Conservation (phyloP, 345 rosid genomes). For the Euphorbia peplus region DNA sequence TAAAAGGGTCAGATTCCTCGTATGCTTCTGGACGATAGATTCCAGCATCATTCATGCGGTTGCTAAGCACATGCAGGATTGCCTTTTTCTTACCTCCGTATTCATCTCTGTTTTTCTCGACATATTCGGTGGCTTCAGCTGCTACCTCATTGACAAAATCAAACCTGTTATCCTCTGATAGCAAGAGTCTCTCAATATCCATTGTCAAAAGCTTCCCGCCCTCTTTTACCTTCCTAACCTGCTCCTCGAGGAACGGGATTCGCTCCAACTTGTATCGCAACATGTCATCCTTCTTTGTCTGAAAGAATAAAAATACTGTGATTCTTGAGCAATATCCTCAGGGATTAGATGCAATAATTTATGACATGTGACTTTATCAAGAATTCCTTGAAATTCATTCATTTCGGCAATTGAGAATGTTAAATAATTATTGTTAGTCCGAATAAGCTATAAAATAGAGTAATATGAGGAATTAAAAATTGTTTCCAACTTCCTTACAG, state of each 20-base stretch:
- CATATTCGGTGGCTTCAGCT: constrained; percentile 77
- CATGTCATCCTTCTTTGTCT: constrained; percentile 80
- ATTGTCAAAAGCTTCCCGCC: constrained; percentile 55
- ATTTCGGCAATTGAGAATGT: background rate
- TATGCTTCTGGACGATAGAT: constrained; percentile 72
- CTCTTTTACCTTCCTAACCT: constrained; percentile 65
- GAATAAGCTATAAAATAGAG: background rate
- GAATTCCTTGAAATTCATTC: background rate
- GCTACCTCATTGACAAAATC: constrained; percentile 78
- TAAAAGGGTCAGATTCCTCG: constrained; percentile 61
- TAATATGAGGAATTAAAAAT: too few relatives aligned
- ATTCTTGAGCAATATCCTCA: background rate
- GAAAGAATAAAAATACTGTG: constrained; percentile 11
- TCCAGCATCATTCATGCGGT: constrained; percentile 79
- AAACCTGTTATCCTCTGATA: constrained; percentile 69
- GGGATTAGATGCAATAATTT: background rate
- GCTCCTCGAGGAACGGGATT: constrained; percentile 87
- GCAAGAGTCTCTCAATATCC: constrained; percentile 68
- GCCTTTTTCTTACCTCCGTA: constrained; percentile 83
- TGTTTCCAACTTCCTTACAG: too few relatives aligned
- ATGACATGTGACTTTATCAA: background rate
- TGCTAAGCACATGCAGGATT: constrained; percentile 78
- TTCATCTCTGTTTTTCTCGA: constrained; percentile 64
- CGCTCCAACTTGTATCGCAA: constrained; percentile 53
- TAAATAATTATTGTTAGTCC: background rate